A percentile compares a stretch with the other conserved stretches of the same genome.
These are phyloP conservation scores for Yamadazyma mexicana DNA, from an alignment of 1,139 yeast genomes.

Conservation along the genomic window DNA sequence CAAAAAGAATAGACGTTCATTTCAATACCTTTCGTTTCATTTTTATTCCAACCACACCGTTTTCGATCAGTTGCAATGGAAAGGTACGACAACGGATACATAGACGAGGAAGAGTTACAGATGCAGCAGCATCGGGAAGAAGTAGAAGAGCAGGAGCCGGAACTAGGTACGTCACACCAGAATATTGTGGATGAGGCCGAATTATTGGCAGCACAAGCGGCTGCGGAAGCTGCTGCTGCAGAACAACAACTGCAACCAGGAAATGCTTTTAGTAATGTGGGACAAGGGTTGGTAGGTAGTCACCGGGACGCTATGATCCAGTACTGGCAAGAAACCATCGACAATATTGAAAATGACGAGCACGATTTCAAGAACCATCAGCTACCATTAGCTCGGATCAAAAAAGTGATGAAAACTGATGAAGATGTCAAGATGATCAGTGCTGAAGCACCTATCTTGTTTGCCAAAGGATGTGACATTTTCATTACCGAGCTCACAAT, in stretches of 20 bases:
- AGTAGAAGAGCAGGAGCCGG: constrained; percentile 9
- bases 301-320: constrained; percentile 89
- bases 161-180: constrained; percentile 18
- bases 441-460: constrained; percentile 95
- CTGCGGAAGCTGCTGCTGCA: constrained; percentile 51
- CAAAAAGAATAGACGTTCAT: no score
- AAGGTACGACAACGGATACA: constrained; percentile 14
- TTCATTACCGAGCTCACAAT: constrained; percentile 94
- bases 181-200: constrained; percentile 37
- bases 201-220: constrained; percentile 46
- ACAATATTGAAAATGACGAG: constrained; percentile 83
- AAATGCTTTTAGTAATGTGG: constrained; percentile 89
- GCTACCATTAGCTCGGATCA: constrained; percentile 89
- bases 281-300: constrained; percentile 84
- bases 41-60: neutral
- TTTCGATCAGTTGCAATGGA: constrained; percentile 9
- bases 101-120: constrained; percentile 14
- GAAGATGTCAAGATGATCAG: constrained; percentile 96
- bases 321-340: constrained; percentile 96
- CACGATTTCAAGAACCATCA: constrained; percentile 94
- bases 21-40: no score
- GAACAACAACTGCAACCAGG: constrained; percentile 48
- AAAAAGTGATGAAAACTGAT: constrained; percentile 96
- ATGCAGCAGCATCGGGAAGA: constrained; percentile 7
- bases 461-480: constrained; percentile 97